phyloP scores from a whole-genome alignment of 2,329 filamentous ascomycete species.

The Didymella segeticola region DNA sequence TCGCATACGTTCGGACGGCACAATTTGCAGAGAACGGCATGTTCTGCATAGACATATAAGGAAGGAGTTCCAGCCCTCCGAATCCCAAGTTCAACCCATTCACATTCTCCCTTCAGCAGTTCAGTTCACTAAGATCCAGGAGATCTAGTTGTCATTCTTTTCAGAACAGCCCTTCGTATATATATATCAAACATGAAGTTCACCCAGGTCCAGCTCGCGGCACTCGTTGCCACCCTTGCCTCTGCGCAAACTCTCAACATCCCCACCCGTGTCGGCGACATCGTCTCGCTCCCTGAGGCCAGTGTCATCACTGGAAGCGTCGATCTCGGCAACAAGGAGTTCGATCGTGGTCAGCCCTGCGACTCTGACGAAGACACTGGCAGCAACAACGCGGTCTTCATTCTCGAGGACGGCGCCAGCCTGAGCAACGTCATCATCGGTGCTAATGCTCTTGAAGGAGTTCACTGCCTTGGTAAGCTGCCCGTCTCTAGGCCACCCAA shows the following conservation, averaged over 20 bases:
- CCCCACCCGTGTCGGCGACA: constrained; percentile 37
- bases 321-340: constrained; percentile 31
- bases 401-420: constrained; percentile 57
- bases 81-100: too few species aligned
- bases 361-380: constrained; percentile 34
- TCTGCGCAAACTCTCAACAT: constrained; percentile 44
- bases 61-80: background rate
- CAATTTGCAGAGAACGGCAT: background rate
- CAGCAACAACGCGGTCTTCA: constrained; percentile 56
- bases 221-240: constrained; percentile 32
- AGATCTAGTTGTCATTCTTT: constrained; percentile 12
- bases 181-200: constrained; percentile 27
- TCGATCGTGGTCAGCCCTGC: constrained; percentile 30
- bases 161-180: background rate
- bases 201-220: constrained; percentile 26
- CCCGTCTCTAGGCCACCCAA: background rate
- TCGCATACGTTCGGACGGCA: background rate
- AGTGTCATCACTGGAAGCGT: constrained; percentile 29
- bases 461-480: constrained; percentile 57
- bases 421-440: constrained; percentile 63
- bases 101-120: background rate
- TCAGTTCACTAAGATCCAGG: constrained; percentile 3
- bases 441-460: constrained; percentile 57
- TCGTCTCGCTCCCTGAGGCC: constrained; percentile 37
- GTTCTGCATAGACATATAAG: background rate